Conservation (phyloP, 2,329 filamentous ascomycete species). For the Pseudocercospora macadamiae region DNA sequence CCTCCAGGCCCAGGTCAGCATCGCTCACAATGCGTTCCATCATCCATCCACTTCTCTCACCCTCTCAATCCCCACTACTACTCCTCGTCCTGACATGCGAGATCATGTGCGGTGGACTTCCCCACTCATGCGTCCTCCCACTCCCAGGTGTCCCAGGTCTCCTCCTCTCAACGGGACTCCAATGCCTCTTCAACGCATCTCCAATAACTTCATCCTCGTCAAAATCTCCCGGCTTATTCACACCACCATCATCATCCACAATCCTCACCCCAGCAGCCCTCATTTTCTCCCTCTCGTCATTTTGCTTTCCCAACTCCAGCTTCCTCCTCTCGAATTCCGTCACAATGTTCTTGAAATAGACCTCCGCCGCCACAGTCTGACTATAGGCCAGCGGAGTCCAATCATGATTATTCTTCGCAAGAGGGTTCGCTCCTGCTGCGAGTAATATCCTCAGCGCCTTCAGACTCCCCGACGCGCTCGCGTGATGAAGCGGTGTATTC, state of each 20-base stretch:
- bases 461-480: constrained; percentile 77
- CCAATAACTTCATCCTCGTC: constrained; percentile 33
- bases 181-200: constrained; percentile 36
- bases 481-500: constrained; percentile 88
- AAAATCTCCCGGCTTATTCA: constrained; percentile 9
- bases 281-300: constrained; percentile 35
- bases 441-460: constrained; percentile 76
- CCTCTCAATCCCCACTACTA: constrained; percentile 22
- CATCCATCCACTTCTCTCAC: neutral
- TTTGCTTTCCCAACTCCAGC: constrained; percentile 44
- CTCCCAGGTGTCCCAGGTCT: constrained; percentile 32
- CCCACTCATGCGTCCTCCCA: constrained; percentile 31
- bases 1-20: no score
- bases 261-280: constrained; percentile 35
- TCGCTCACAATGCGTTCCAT: no score
- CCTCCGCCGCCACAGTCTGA: constrained; percentile 78
- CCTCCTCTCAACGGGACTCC: constrained; percentile 37
- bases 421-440: constrained; percentile 74
- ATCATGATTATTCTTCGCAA: constrained; percentile 72
- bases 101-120: constrained; percentile 24
- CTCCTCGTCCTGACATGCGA: constrained; percentile 30
- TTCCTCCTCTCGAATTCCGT: constrained; percentile 69
- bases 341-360: constrained; percentile 78
- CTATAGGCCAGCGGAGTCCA: constrained; percentile 87
- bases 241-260: constrained; percentile 27